Evolutionary conservation across 2,329 filamentous ascomycete species (phyloP).

Genomic region (Phyllosticta capitalensis): DNA sequence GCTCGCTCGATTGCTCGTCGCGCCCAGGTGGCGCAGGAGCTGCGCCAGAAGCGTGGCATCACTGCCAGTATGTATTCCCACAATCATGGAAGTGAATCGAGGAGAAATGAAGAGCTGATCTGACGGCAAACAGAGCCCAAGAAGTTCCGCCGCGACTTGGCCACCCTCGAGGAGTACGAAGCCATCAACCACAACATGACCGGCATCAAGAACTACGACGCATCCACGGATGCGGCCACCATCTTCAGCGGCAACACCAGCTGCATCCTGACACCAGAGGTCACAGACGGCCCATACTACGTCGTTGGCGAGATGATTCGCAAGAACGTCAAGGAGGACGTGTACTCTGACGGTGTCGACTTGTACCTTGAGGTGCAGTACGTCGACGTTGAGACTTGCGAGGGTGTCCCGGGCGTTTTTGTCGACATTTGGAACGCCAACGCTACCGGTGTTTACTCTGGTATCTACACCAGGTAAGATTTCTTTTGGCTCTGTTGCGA

Average conservation of each 20-base stretch:
- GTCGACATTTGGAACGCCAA: slow-evolving; percentile 46
- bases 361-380: slow-evolving; percentile 45
- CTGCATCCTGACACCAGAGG: slow-evolving; percentile 26
- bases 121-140: slow-evolving; percentile 13
- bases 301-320: slow-evolving; percentile 45
- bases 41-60: slow-evolving; percentile 21
- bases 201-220: slow-evolving; percentile 16
- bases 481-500: background rate
- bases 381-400: slow-evolving; percentile 45
- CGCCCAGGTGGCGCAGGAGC: slow-evolving; percentile 13
- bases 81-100: background rate
- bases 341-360: slow-evolving; percentile 35
- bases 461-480: slow-evolving; percentile 13
- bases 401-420: slow-evolving; percentile 39
- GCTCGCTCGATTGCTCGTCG: slow-evolving; percentile 17
- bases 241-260: slow-evolving; percentile 25
- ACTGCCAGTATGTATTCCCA: slow-evolving; percentile 11
- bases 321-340: slow-evolving; percentile 37
- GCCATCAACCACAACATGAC: slow-evolving; percentile 24
- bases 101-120: no score
- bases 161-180: slow-evolving; percentile 22
- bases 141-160: slow-evolving; percentile 21
- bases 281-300: slow-evolving; percentile 27
- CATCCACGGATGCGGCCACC: slow-evolving; percentile 17
- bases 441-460: slow-evolving; percentile 33